These are phyloP conservation scores for Leccinum subgranulosum DNA, from an alignment of 768 basidiomycete genomes.

Conservation along the genomic window DNA sequence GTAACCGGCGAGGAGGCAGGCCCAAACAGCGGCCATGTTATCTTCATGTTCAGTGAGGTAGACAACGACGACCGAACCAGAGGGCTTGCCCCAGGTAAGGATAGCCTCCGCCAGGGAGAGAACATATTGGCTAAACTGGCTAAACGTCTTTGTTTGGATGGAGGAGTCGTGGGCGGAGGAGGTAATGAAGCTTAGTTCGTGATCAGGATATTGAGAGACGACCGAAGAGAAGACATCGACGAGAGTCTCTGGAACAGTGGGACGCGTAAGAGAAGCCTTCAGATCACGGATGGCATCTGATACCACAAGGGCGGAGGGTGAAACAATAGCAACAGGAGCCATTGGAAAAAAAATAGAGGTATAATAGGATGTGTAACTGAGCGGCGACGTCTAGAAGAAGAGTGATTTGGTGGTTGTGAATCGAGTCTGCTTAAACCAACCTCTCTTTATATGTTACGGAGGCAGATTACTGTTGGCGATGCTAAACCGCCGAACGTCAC, in stretches of 20 bases:
- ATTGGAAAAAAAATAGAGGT: not conserved
- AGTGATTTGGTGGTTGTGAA: not conserved
- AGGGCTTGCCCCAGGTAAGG: conserved; percentile 23
- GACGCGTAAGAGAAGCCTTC: conserved; percentile 11
- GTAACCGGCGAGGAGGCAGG: conserved; percentile 29
- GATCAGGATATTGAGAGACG: conserved; percentile 17
- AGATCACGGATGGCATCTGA: conserved; percentile 4
- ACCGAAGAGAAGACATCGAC: conserved; percentile 23
- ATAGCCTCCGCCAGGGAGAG: conserved; percentile 20
- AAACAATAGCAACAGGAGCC: conserved; percentile 15
- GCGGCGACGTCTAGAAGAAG: conserved; percentile 3
- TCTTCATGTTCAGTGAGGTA: conserved; percentile 34
- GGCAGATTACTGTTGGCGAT: not conserved
- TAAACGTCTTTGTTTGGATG: conserved; percentile 25
- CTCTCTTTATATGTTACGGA: conserved; percentile 20
- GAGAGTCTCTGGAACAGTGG: conserved; percentile 16
- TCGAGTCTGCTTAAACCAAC: conserved; percentile 3
- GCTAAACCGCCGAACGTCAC: not conserved
- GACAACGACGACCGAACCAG: conserved; percentile 25
- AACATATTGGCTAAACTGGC: conserved; percentile 14
- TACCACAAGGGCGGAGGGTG: conserved; percentile 1
- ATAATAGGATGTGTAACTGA: not conserved
- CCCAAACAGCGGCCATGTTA: conserved; percentile 33
- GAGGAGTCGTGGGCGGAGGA: conserved; percentile 32
- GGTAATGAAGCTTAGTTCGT: conserved; percentile 25